A percentile compares a stretch with the other conserved stretches of the same genome.
Evolutionary conservation across 2,329 filamentous ascomycete species (phyloP).

Genomic region (Colletotrichum siamense): DNA sequence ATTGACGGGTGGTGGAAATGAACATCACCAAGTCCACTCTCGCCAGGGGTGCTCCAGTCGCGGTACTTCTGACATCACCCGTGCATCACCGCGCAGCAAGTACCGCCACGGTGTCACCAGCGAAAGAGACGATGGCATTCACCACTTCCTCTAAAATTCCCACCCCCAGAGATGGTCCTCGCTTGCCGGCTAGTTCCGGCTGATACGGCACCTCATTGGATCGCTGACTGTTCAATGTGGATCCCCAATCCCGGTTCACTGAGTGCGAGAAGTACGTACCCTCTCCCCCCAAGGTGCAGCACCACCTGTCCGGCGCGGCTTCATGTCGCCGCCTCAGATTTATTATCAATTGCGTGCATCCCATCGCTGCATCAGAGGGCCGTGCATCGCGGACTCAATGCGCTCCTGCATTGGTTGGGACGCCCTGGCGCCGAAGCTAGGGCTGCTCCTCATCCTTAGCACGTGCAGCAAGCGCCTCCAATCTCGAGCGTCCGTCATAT

Average conservation of each 20-base stretch:
- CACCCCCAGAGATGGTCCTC: background rate
- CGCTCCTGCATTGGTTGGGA: background rate
- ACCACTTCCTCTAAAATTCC: conserved; percentile 3
- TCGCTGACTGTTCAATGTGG: background rate
- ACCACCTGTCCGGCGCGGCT: background rate
- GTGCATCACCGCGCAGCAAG: background rate
- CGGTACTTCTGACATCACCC: background rate
- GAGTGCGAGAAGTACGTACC: background rate
- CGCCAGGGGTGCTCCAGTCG: background rate
- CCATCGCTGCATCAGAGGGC: conserved; percentile 7
- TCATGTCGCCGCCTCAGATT: background rate
- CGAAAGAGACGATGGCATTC: background rate
- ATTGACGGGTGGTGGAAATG: conserved; percentile 17
- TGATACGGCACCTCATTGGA: background rate
- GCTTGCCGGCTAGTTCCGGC: conserved; percentile 10
- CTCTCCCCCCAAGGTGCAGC: background rate
- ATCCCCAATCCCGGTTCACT: background rate
- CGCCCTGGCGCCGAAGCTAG: conserved; percentile 2
- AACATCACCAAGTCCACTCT: conserved; percentile 4
- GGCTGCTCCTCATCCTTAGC: background rate
- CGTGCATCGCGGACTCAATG: background rate
- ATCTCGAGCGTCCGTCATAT: background rate
- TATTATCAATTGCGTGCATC: conserved; percentile 5
- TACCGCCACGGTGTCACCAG: background rate
- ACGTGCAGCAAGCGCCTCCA: background rate